Conservation (phyloP, 2,329 filamentous ascomycete species). For the Alternaria triticina region DNA sequence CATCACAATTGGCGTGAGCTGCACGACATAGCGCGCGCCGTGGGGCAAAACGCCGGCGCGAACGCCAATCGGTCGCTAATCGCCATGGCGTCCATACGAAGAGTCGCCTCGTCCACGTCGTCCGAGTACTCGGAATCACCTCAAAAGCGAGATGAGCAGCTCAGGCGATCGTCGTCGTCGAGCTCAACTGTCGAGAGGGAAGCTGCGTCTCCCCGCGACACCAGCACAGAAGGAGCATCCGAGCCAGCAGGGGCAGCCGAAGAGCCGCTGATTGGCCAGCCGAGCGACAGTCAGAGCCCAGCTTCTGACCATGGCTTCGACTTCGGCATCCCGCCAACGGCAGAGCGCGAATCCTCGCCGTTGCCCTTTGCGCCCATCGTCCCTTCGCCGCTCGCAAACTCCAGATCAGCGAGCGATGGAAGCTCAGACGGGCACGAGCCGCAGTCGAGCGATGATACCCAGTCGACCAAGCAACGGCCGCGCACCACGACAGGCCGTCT, state of each 20-base stretch:
- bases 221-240: conserved; percentile 7
- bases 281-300: conserved; percentile 7
- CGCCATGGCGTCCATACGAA: conserved; percentile 31
- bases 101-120: conserved; percentile 24
- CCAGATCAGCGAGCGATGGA: conserved; percentile 4
- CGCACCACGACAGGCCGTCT: conserved; percentile 3
- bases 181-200: conserved; percentile 30
- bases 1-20: background rate
- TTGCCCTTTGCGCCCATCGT: conserved; percentile 14
- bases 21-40: conserved; percentile 5
- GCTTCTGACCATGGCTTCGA: conserved; percentile 11
- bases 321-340: conserved; percentile 7
- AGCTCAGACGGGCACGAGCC: background rate
- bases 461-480: conserved; percentile 2
- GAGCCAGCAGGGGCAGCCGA: conserved; percentile 7
- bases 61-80: conserved; percentile 5
- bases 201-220: conserved; percentile 22
- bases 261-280: background rate
- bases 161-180: conserved; percentile 24
- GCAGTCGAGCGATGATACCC: conserved; percentile 15
- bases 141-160: conserved; percentile 26
- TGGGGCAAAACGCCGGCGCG: background rate
- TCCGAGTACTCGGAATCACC: conserved; percentile 14
- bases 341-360: conserved; percentile 5
- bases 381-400: conserved; percentile 15